Base-by-base conservation (phyloP, 164 flowering plant genomes). In the Vitis amurensis region DNA sequence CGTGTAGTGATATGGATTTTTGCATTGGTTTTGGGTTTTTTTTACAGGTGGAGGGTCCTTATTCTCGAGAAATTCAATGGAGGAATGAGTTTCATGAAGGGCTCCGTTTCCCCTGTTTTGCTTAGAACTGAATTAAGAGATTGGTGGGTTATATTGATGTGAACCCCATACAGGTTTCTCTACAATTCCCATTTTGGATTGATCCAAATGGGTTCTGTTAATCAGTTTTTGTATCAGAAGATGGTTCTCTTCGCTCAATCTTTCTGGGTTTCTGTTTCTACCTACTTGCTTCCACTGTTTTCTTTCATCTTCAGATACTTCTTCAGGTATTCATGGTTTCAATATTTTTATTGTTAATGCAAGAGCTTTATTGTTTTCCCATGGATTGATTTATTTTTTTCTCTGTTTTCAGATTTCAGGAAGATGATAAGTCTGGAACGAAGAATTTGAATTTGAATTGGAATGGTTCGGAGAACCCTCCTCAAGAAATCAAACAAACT, bases 41-140 rank as follows among this genome's bases (percentile, higher is more conserved):
- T 56, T 61, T 70, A 69, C 79, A 51, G 86, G 75, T 85, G 76
- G 12, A 9, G 11, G 37, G 85, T 83, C 86, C 61, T 53, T 75
- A 77, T 69, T 61, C 65, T 27, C 15, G 10, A 53, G 66, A 55
- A 11, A 16, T 83, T 80, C 74, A 79, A 77, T 13, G 66, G 4
- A 0, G 67, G 53, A 64, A 79, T 79, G 71, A 80, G 63, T 61
- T 68, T n/a, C 31, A 12, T 16, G 59, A 63, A 52, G 62, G 61
- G 23, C 64, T 65, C 80, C 59, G 73, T 75, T 73, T 53, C 14
- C 63, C 58, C 62, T 59, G 67, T 67, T 63, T 78, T 82, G 80
- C 81, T 82, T 82, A 74, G 17, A 67, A 44, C 55, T 73, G 69
- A 83, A 80, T 72, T 63, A 63, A 69, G 50, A 17, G 47, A 56